Percentiles rank a stretch among this genome's conserved stretches.
These are phyloP conservation scores for Brettanomyces nanus DNA, from an alignment of 805 yeast species.

Conservation along the genomic window DNA sequence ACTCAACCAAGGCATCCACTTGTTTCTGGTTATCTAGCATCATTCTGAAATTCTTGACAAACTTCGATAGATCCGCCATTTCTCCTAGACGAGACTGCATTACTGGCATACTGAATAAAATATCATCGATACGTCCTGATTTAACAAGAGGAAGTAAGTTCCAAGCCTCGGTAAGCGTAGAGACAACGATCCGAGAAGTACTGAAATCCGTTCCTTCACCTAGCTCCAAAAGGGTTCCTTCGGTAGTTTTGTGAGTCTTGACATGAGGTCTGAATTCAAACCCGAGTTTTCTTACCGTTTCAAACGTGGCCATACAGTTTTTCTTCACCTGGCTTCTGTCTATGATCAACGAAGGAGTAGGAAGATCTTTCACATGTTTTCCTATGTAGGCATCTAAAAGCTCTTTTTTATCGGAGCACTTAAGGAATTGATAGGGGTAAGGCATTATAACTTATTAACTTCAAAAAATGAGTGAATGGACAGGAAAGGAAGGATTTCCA, in stretches of 20 bases:
- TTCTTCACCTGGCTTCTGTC: slow-evolving; percentile 30
- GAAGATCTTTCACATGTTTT: slow-evolving; percentile 32
- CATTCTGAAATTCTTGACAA: slow-evolving; percentile 39
- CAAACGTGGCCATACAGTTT: slow-evolving; percentile 45
- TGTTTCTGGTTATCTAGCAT: slow-evolving; percentile 60
- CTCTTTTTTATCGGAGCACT: slow-evolving; percentile 16
- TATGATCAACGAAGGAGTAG: slow-evolving; percentile 52
- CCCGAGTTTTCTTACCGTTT: slow-evolving; percentile 30
- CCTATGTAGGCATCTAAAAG: slow-evolving; percentile 31
- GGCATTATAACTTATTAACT: slow-evolving; percentile 8
- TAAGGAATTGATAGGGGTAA: slow-evolving; percentile 15
- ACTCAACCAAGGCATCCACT: slow-evolving; percentile 37
- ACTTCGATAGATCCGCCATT: slow-evolving; percentile 33
- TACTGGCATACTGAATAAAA: slow-evolving; percentile 54
- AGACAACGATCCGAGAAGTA: slow-evolving; percentile 50
- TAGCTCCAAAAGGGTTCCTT: slow-evolving; percentile 49
- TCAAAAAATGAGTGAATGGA: no score
- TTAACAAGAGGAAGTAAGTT: slow-evolving; percentile 32
- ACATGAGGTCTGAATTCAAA: slow-evolving; percentile 55
- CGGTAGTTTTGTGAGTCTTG: slow-evolving; percentile 65
- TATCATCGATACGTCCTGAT: slow-evolving; percentile 27
- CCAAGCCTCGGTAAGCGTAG: slow-evolving; percentile 65
- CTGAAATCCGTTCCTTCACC: slow-evolving; percentile 32
- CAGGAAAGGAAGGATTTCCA: no score
- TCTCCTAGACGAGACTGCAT: slow-evolving; percentile 41